A percentile compares a stretch with the other conserved stretches of the same genome.
Evolutionary conservation across 495 filamentous ascomycete species (phyloP).

Genomic region (Hyaloscypha finlandica): DNA sequence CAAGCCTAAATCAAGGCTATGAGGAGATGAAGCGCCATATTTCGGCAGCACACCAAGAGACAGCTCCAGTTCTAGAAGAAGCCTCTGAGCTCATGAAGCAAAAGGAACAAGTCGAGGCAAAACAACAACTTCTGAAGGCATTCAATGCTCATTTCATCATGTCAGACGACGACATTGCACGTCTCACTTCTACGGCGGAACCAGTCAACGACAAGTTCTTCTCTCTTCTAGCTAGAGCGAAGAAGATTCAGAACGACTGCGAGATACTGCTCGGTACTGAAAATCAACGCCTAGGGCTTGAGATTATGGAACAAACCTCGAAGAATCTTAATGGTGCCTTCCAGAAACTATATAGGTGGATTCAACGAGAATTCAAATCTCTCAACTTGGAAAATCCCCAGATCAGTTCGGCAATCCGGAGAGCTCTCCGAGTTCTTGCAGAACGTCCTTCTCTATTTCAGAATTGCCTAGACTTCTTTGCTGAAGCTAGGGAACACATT

Average conservation of each 20-base stretch:
- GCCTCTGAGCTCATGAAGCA: slow-evolving; percentile 72
- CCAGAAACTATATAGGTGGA: slow-evolving; percentile 94
- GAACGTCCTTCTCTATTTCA: slow-evolving; percentile 91
- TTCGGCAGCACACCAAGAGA: slow-evolving; percentile 70
- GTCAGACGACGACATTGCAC: slow-evolving; percentile 72
- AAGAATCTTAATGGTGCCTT: slow-evolving; percentile 86
- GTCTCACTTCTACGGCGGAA: slow-evolving; percentile 73
- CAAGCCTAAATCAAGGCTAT: slow-evolving; percentile 76
- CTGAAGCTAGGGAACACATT: slow-evolving; percentile 84
- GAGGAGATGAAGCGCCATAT: slow-evolving; percentile 80
- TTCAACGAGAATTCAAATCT: slow-evolving; percentile 89
- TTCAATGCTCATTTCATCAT: slow-evolving; percentile 85
- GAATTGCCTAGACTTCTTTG: slow-evolving; percentile 90
- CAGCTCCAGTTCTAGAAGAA: slow-evolving; percentile 75
- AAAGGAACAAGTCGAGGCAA: slow-evolving; percentile 77
- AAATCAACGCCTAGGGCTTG: slow-evolving; percentile 80
- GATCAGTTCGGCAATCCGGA: slow-evolving; percentile 81
- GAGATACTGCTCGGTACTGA: slow-evolving; percentile 87
- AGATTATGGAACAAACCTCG: slow-evolving; percentile 89
- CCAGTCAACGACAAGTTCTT: slow-evolving; percentile 90
- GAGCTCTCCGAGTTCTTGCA: slow-evolving; percentile 82
- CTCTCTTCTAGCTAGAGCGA: slow-evolving; percentile 71
- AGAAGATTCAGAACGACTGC: slow-evolving; percentile 85
- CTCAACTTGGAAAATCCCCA: slow-evolving; percentile 94
- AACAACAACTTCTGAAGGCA: slow-evolving; percentile 78